Base-by-base conservation (phyloP, 805 yeast species). In the Candida peoriensis region DNA sequence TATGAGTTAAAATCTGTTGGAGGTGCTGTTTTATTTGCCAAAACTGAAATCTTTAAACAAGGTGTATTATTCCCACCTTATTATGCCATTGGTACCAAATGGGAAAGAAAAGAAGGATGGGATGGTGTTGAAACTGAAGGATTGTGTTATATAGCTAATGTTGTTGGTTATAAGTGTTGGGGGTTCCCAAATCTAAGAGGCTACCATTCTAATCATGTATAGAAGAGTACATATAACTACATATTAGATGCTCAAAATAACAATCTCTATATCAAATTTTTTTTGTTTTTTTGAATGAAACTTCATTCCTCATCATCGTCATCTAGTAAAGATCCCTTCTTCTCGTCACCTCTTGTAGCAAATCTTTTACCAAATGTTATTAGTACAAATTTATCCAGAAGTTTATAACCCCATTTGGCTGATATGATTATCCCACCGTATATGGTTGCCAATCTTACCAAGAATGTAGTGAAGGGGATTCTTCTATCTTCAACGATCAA, bases 381-480 rank as follows among this genome's bases (percentile, higher is more conserved):
- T 6, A 65, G 50, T 23, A 81, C 50, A n/a, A 71, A 26, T 46
- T 68, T 70, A 46, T 84, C 95, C 17, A 70, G 52, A 5, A 71
- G 54, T 46, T 72, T 69, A 57, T 74, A 83, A 3, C 69, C 26
- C 78, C 88, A 86, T 13, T 80, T 73, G 0, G 81, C 81, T 26
- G 77, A 61, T 17, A 87, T 77, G 37, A 84, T 64, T 11, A 87
- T 59, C 10, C 97, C 96, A 11, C 97, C 95, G 15, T 80, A 54
- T 11, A 90, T 81, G 3, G 95, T 89, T 7, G 82, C 81, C 32
- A 89, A 60, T 45, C 89, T 73, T 9, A 87, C 75, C 8, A 87
- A 61, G 58, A 90, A 90, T 48, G 81, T 85, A 27, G 77, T 54
- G 54, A 90, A 90, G 4, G 90, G 70, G 26, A 90, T 66, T 43